These are phyloP conservation scores for Gaeumannomyces sp. DNA, from an alignment of 2,329 filamentous ascomycete genomes.

Conservation along the genomic window DNA sequence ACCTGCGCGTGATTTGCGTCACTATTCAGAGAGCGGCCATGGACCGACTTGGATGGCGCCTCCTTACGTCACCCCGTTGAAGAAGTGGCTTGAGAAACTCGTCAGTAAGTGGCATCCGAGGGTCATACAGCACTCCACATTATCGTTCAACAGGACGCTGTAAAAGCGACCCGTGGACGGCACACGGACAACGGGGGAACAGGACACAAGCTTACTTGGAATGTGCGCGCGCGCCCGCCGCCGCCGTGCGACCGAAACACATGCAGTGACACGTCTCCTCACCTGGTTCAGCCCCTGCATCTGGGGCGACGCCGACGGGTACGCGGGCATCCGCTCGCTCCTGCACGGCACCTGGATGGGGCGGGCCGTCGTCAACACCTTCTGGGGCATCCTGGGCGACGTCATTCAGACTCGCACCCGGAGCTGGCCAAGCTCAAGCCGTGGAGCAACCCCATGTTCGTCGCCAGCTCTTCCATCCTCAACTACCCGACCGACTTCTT, in stretches of 20 bases:
- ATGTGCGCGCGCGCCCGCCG: not conserved
- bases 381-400: conserved; percentile 55
- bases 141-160: too few relatives aligned
- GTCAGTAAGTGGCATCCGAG: conserved; percentile 34
- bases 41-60: conserved; percentile 55
- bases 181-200: too few relatives aligned
- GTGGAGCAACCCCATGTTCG: conserved; percentile 44
- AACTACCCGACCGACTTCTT: conserved; percentile 55
- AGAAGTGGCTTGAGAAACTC: conserved; percentile 62
- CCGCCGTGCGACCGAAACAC: not conserved
- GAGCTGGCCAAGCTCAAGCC: conserved; percentile 48
- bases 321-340: conserved; percentile 44
- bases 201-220: not conserved
- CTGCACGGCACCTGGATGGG: conserved; percentile 53
- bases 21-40: conserved; percentile 35
- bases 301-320: conserved; percentile 61
- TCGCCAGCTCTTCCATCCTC: conserved; percentile 49
- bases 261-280: conserved; percentile 53
- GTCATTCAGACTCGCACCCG: conserved; percentile 49
- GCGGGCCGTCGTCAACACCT: conserved; percentile 45
- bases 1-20: not conserved
- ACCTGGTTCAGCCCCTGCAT: conserved; percentile 72
- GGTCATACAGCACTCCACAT: not conserved
- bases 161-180: too few relatives aligned
- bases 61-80: conserved; percentile 59